Evolutionary conservation across 148 eudicot species (phyloP), one percentile per base, ranked within the genome.

Genomic region (Gaultheria prostrata): DNA sequence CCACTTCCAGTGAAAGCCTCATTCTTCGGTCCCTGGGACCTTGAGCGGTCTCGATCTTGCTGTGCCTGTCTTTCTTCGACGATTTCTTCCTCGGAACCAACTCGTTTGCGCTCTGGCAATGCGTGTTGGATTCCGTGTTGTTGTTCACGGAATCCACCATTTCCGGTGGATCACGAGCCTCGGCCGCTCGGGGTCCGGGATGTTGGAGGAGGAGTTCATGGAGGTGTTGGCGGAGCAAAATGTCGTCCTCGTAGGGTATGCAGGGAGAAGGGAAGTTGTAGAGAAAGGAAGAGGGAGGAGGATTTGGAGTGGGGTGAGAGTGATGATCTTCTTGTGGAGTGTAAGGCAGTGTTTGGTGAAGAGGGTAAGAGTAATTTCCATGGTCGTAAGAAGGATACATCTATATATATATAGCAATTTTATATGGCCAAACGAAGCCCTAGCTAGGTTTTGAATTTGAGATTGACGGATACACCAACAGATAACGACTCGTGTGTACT

Each of bases 1-100:
- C 94, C 43, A 91, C 91, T 11, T 89, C 88, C 39, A 91, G 89
- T 3, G 95, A 93, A 32, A 93, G 78, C 53, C 95, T 87, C 92
- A 93, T 90, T 71, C 95, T 82, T 32, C 95, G 83, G 85, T 91
- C 93, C 71, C 94, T 90, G 1, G 83, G 81, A 0, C 95, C 95
- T 13, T 85, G 87, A 9, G 92, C 93, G 0, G 95, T 91, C 67
- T 80, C 84, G 39, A 93, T 93, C 86, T 91, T 93, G 91, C 92
- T 93, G 86, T 93, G 95, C 80, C 95, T 82, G 71, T 93, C 94
- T n/a, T 87, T 91, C 63, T 90, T 89, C 0, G 88, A 86, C 11
- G 88, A 2, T 65, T 89, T 84, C 76, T 73, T 89, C 56, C 70
- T 86, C 0, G 30, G 74, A 63, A 51, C 26, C 6, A 18, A 35